Base-by-base conservation (phyloP, 768 basidiomycete species). In the Rhizopogon vinicolor region DNA sequence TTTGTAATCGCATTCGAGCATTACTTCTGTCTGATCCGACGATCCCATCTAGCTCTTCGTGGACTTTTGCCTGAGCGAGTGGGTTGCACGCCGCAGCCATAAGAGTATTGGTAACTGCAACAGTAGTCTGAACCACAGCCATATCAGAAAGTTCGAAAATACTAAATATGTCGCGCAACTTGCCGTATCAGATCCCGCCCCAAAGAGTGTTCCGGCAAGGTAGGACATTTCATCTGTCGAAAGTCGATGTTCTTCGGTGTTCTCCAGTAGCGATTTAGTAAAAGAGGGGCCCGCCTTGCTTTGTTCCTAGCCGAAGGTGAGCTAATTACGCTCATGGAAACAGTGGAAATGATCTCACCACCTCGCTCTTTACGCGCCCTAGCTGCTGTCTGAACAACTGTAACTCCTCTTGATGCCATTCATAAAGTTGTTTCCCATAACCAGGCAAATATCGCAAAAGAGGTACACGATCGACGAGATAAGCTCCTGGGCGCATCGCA, bases 161-260 rank as follows among this genome's bases (percentile, higher is more conserved):
- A 43, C 3, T 8, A 19, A 8, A 44, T 44, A 16, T 9, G 18
- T n/a, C 18, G 19, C 5, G 13, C 7, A 8, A 42, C 54, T 28
- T 40, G 66, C 70, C 22, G 83, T 83, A 58, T 82, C 82, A 1
- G 78, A 76, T 3, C 83, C 83, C 13, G 83, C 83, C 31, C 80
- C 81, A 58, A 83, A 84, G 70, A 84, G 77, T 29, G 75, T 75
- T 1, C 83, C 83, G 1, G 78, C 80, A 14, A 84, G 73, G 62
- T 83, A 84, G 0, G 81, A 75, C 1, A 75, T 72, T 58, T 84
- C 81, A 53, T 75, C 67, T 55, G 79, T 74, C 5, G 77, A 71
- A 5, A 83, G 71, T 6, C 73, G 76, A 22, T 78, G 74, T 55
- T 79, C 75, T 0, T 62, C 57, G 59, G 82, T 79, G 7, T 74